phyloP scores from a whole-genome alignment of 768 basidiomycete species.

The Lactarius tabidus region DNA sequence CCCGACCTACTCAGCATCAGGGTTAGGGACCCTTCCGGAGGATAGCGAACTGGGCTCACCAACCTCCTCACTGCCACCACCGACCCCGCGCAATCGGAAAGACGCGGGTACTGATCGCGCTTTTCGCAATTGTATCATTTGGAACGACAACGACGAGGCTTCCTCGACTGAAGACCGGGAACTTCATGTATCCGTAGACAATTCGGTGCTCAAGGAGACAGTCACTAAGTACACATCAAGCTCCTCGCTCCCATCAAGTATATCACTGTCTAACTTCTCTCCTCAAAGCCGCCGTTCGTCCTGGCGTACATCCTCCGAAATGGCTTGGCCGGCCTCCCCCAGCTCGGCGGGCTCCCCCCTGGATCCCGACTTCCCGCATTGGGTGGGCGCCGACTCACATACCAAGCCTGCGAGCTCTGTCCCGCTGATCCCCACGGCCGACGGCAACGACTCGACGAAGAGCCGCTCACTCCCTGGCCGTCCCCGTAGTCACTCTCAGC shows the following conservation, averaged over 20 bases:
- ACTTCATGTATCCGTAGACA: constrained; percentile 8
- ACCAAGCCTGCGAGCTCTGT: not conserved
- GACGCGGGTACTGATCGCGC: constrained; percentile 25
- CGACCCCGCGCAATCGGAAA: constrained; percentile 28
- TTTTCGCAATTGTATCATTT: constrained; percentile 30
- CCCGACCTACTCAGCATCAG: constrained; percentile 18
- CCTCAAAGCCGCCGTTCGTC: constrained; percentile 28
- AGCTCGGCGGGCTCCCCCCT: constrained; percentile 16
- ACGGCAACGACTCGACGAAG: not conserved
- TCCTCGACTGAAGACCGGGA: constrained; percentile 18
- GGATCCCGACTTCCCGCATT: constrained; percentile 24
- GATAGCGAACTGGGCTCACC: constrained; percentile 39
- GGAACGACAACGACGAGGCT: constrained; percentile 18
- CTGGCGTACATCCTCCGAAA: constrained; percentile 28
- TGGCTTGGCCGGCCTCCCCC: constrained; percentile 19
- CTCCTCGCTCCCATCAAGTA: constrained; percentile 27
- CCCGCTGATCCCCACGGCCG: not conserved
- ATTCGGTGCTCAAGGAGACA: constrained; percentile 1
- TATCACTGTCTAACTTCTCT: constrained; percentile 28
- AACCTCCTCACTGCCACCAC: constrained; percentile 20
- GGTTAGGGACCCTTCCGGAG: constrained; percentile 50
- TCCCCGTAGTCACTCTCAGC: constrained; percentile 19
- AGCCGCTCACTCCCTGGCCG: constrained; percentile 1
- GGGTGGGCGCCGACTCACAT: not conserved
- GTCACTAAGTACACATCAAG: constrained; percentile 5